Evolutionary conservation across 371 early-diverging fungal species (phyloP), one percentile per base, ranked within the genome.

Genomic region (Lichtheimia hyalospora): DNA sequence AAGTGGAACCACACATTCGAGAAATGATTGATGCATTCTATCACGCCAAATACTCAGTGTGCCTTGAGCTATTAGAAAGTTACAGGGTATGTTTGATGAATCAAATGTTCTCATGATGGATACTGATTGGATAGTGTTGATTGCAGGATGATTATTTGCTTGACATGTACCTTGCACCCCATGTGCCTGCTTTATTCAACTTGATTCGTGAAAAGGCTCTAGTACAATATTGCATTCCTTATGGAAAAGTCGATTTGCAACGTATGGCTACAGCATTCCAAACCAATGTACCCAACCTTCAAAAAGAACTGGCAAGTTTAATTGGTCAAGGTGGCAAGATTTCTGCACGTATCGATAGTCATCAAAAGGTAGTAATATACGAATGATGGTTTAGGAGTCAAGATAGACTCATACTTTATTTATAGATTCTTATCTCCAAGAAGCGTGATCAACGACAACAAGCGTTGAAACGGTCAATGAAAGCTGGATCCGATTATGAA

Each of bases 221-320:
- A 54, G 77, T 91, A 0, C 94, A 93, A 66, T 95, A 93, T 67
- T 90, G 92, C 44, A 72, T 73, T 34, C 93, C 95, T 12, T 95
- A 91, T 69, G 67, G 82, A 28, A 79, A 89, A 0, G 89, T 95
- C 3, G 90, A 94, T 63, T 63, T 95, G 80, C 75, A 79, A 16
- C 83, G 83, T 52, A 94, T 95, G 94, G 92, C 92, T 0, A 55
- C 52, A 24, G 84, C 89, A 15, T 92, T 95, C 63, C 79, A 82
- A 43, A 83, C 84, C 0, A 60, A 66, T 8, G 79, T 90, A 0
- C 65, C 78, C 14, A 68, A 67, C 10, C 65, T 94, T n/a, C 93
- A 93, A 73, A 70, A 71, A 14, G 89, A 92, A 67, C 68, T 93
- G 18, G 85, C 84, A 0, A 63, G 60, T 7, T 64, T 94, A 57